Evolutionary conservation across 768 basidiomycete genomes (phyloP).

Genomic region (Tricholoma saponaceum): DNA sequence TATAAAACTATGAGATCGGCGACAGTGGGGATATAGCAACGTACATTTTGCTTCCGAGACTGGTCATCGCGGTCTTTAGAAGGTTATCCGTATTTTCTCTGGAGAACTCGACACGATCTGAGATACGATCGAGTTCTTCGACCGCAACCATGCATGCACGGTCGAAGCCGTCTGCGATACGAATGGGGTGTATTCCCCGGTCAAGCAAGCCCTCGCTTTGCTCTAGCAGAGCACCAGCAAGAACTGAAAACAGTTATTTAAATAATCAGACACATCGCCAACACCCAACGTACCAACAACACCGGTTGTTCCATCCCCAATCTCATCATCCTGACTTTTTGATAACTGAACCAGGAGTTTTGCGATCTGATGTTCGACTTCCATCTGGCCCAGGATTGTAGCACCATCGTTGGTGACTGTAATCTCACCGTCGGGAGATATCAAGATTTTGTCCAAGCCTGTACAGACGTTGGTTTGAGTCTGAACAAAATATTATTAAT

Average conservation of each 20-base stretch:
- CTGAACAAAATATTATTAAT: slow-evolving; percentile 2
- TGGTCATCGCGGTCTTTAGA: slow-evolving; percentile 92
- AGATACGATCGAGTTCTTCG: slow-evolving; percentile 84
- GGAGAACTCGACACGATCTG: slow-evolving; percentile 86
- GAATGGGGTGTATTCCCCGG: slow-evolving; percentile 97
- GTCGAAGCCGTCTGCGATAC: slow-evolving; percentile 99
- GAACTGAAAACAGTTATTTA: slow-evolving; percentile 47
- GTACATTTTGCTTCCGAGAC: slow-evolving; percentile 97
- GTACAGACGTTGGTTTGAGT: slow-evolving; percentile 5
- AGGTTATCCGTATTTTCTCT: slow-evolving; percentile 80
- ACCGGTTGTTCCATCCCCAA: slow-evolving; percentile 98
- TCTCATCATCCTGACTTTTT: slow-evolving; percentile 99
- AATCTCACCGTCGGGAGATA: slow-evolving; percentile 96
- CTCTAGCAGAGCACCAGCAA: slow-evolving; percentile 96
- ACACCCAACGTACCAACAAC: slow-evolving; percentile 78
- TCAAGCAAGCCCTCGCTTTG: slow-evolving; percentile 96
- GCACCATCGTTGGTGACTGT: slow-evolving; percentile 99
- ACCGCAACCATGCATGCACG: slow-evolving; percentile 89
- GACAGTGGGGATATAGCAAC: slow-evolving; percentile 18
- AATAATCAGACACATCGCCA: background rate
- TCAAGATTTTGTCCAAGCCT: slow-evolving; percentile 95
- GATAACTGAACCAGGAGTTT: slow-evolving; percentile 95
- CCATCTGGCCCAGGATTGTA: slow-evolving; percentile 97
- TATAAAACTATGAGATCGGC: no score
- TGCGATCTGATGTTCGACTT: slow-evolving; percentile 98